These are phyloP conservation scores for Nigrograna mackinnonii DNA, from an alignment of 2,329 filamentous ascomycete species.

Conservation along the genomic window DNA sequence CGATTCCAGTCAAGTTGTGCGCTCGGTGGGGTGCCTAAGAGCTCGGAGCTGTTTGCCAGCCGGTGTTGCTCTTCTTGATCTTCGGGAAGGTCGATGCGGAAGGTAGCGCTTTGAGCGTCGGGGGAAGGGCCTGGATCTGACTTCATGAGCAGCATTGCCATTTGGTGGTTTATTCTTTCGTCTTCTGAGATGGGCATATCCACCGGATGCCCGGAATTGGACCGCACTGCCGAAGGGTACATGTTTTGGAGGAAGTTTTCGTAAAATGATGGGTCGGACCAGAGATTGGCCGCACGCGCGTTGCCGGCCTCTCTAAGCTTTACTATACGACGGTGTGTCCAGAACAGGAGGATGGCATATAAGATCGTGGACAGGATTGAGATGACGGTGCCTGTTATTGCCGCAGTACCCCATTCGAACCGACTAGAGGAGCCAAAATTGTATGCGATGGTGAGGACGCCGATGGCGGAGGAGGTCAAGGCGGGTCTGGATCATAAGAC, in stretches of 20 bases:
- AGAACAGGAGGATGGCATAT: constrained; percentile 48
- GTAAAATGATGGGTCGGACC: constrained; percentile 46
- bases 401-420: constrained; percentile 48
- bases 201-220: constrained; percentile 25
- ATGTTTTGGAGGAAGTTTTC: constrained; percentile 51
- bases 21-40: constrained; percentile 31
- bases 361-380: constrained; percentile 42
- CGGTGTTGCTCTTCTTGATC: constrained; percentile 31
- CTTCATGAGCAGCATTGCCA: constrained; percentile 50
- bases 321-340: constrained; percentile 45
- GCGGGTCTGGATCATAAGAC: constrained; percentile 30
- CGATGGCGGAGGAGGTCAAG: constrained; percentile 49
- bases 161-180: constrained; percentile 54
- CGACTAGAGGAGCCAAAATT: constrained; percentile 47
- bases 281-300: constrained; percentile 25
- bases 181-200: constrained; percentile 46
- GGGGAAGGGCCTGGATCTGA: constrained; percentile 34
- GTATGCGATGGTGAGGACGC: constrained; percentile 53
- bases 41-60: constrained; percentile 28
- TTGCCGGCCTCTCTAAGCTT: constrained; percentile 26
- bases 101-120: constrained; percentile 44
- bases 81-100: constrained; percentile 45
- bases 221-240: constrained; percentile 43
- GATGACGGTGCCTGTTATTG: constrained; percentile 48
- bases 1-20: constrained; percentile 24